Conservation (phyloP, 352 stramenopile species). For the Elongisporangium anandrum region DNA sequence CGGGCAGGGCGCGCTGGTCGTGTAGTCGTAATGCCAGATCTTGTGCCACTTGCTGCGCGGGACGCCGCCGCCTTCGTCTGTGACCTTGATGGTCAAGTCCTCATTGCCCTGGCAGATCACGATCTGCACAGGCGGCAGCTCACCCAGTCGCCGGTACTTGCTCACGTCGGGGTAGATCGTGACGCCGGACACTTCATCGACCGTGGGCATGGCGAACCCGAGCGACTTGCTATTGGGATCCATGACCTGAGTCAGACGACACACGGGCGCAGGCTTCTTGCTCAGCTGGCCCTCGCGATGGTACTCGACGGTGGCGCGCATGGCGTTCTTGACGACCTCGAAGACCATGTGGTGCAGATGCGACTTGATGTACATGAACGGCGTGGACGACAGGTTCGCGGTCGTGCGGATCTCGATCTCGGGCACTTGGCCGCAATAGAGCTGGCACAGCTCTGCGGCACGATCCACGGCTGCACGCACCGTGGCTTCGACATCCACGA, state of each 20-base stretch:
- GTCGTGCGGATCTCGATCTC: constrained; percentile 52
- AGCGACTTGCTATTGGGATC: constrained; percentile 56
- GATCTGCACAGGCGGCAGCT: constrained; percentile 93
- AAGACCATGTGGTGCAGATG: constrained; percentile 92
- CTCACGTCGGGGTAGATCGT: constrained; percentile 75
- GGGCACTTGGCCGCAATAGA: constrained; percentile 52
- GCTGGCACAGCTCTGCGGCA: constrained; percentile 43
- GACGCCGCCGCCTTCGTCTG: constrained; percentile 98
- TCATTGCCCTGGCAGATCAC: constrained; percentile 97
- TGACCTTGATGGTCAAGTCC: constrained; percentile 97
- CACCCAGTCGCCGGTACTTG: constrained; percentile 50
- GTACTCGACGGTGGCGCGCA: constrained; percentile 96
- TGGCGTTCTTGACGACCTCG: constrained; percentile 98
- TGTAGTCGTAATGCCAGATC: constrained; percentile 99
- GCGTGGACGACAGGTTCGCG: constrained; percentile 33
- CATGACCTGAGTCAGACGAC: constrained; percentile 64
- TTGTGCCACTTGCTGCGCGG: constrained; percentile 94
- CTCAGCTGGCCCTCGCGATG: constrained; percentile 73
- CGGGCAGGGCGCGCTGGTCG: constrained; percentile 85
- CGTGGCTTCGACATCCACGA: constrained; percentile 65
- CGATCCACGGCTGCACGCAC: constrained; percentile 53
- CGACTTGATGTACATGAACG: constrained; percentile 79
- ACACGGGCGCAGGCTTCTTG: constrained; percentile 32
- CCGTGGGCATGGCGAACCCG: constrained; percentile 68
- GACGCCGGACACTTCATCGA: constrained; percentile 63